Conservation (phyloP, 139 green algal species). For the Chlamydomonas eustigma region DNA sequence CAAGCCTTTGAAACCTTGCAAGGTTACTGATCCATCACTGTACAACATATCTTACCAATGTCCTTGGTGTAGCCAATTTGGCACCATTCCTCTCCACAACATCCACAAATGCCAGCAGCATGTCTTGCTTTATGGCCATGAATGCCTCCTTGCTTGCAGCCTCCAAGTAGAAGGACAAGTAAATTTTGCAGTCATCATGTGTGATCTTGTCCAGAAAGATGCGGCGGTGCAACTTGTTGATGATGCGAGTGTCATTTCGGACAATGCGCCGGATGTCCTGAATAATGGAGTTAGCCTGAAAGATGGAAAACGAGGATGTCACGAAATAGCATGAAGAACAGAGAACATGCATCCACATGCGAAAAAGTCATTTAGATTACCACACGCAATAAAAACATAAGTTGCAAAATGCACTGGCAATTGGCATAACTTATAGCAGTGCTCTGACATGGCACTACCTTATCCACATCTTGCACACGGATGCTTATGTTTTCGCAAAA, state of each 20-base stretch:
- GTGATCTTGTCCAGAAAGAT: conserved; percentile 86
- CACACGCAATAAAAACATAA: not conserved
- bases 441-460: conserved; percentile 37
- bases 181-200: conserved; percentile 19
- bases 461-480: conserved; percentile 59
- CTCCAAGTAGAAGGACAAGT: conserved; percentile 68
- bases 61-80: conserved; percentile 55
- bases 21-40: not conserved
- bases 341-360: not conserved
- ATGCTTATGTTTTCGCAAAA: conserved; percentile 79
- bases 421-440: too few species aligned
- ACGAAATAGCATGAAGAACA: not conserved
- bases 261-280: conserved; percentile 70
- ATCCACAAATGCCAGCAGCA: conserved; percentile 74
- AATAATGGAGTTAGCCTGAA: conserved; percentile 46
- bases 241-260: conserved; percentile 77
- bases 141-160: conserved; percentile 75
- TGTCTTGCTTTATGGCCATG: conserved; percentile 84
- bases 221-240: conserved; percentile 85
- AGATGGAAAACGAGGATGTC: not conserved
- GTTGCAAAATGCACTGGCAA: not conserved
- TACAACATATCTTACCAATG: conserved; percentile 37
- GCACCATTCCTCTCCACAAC: conserved; percentile 77
- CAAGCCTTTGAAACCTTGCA: not conserved
- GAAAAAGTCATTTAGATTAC: not conserved